phyloP scores from a whole-genome alignment of 306 rosid genomes.

The Cicer judaicum region DNA sequence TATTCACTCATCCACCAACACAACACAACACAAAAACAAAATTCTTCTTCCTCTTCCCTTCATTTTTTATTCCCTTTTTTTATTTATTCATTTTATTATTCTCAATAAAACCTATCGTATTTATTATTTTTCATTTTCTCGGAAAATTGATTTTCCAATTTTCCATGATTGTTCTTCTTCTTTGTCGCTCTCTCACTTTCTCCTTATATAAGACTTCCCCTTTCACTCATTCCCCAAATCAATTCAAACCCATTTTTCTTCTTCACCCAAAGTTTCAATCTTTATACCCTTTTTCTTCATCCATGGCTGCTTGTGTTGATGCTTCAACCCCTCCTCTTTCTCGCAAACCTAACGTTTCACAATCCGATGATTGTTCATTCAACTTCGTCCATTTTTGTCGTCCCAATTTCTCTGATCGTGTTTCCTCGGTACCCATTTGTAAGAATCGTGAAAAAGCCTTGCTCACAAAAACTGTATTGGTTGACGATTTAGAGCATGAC shows the following conservation, averaged over 20 bases:
- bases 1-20: constrained; percentile 21
- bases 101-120: neutral
- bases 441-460: constrained; percentile 42
- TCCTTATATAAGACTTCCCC: constrained; percentile 45
- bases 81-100: neutral
- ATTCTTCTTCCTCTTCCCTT: neutral
- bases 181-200: constrained; percentile 29
- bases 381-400: constrained; percentile 50
- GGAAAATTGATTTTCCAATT: constrained; percentile 26
- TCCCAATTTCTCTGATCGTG: constrained; percentile 54
- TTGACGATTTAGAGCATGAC: constrained; percentile 32
- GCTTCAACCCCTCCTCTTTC: constrained; percentile 53
- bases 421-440: constrained; percentile 56
- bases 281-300: constrained; percentile 25
- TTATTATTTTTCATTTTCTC: neutral
- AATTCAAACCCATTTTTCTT: constrained; percentile 34
- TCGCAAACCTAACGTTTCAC: constrained; percentile 53
- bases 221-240: constrained; percentile 43
- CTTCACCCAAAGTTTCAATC: constrained; percentile 26
- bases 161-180: constrained; percentile 50
- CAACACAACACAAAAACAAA: constrained; percentile 21
- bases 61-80: neutral
- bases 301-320: constrained; percentile 73
- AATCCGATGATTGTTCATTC: constrained; percentile 45
- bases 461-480: constrained; percentile 11